Percentiles rank a stretch among this genome's conserved stretches.
Evolutionary conservation across 495 filamentous ascomycete genomes (phyloP).

Genomic region (Aspergillus panamensis): DNA sequence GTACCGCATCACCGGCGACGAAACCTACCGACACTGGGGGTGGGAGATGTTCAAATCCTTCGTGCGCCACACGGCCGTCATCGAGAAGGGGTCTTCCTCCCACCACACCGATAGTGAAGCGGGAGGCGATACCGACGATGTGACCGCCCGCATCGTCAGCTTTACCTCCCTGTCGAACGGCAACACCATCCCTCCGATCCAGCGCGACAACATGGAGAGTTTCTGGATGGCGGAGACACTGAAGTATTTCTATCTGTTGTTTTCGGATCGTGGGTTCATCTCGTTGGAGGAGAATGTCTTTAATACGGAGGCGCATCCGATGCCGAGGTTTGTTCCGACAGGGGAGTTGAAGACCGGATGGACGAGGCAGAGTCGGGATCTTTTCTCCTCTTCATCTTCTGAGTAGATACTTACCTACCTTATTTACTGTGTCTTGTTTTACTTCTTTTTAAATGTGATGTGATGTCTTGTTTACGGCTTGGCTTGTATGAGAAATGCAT

Average conservation of each 20-base stretch:
- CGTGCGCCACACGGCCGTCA: slow-evolving; percentile 72
- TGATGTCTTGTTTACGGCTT: background rate
- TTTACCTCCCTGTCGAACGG: slow-evolving; percentile 83
- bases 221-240: slow-evolving; percentile 98
- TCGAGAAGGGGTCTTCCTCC: slow-evolving; percentile 43
- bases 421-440: too few species aligned
- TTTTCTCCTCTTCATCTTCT: background rate
- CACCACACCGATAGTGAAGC: slow-evolving; percentile 18
- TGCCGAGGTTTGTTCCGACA: slow-evolving; percentile 79
- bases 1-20: slow-evolving; percentile 95
- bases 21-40: slow-evolving; percentile 90
- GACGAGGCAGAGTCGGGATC: slow-evolving; percentile 55
- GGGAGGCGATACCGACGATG: background rate
- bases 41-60: slow-evolving; percentile 98
- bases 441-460: too few species aligned
- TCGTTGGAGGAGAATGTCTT: slow-evolving; percentile 83
- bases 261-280: slow-evolving; percentile 78
- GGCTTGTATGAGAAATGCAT: background rate
- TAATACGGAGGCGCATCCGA: slow-evolving; percentile 92
- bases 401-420: too few species aligned
- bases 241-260: slow-evolving; percentile 96
- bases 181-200: slow-evolving; percentile 58
- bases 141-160: slow-evolving; percentile 42
- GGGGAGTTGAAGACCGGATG: slow-evolving; percentile 83
- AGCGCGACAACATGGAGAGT: slow-evolving; percentile 85